Percentiles rank a stretch among this genome's conserved stretches.
These are phyloP conservation scores for Hirschfeldia incana DNA, from an alignment of 345 rosid genomes.

Conservation along the genomic window DNA sequence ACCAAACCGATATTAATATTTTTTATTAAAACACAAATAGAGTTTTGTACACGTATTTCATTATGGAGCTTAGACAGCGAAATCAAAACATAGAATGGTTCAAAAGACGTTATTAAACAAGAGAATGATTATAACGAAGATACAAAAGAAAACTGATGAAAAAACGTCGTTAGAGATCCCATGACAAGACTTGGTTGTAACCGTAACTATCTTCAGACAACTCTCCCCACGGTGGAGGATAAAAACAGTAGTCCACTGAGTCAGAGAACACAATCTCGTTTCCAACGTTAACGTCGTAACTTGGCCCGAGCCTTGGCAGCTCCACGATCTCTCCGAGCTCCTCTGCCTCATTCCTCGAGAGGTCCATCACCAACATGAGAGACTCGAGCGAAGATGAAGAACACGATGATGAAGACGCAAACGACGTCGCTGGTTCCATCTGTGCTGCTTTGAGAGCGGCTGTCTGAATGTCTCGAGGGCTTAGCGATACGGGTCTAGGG, in stretches of 20 bases:
- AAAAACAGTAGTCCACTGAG: conserved; percentile 47
- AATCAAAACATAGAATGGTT: conserved; percentile 8
- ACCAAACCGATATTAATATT: conserved; percentile 20
- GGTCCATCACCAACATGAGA: conserved; percentile 51
- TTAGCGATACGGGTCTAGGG: conserved; percentile 72
- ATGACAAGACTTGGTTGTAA: conserved; percentile 14
- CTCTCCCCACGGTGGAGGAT: conserved; percentile 50
- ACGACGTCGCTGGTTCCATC: conserved; percentile 51
- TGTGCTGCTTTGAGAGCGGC: conserved; percentile 91
- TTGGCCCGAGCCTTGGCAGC: conserved; percentile 64
- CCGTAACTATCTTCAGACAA: conserved; percentile 36
- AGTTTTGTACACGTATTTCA: conserved; percentile 39
- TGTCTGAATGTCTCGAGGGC: conserved; percentile 87
- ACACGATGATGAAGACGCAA: not conserved
- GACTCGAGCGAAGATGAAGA: conserved; percentile 45
- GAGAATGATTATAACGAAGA: not conserved
- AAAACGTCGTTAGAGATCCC: conserved; percentile 25
- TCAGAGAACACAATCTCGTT: conserved; percentile 53
- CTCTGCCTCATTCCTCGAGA: conserved; percentile 49
- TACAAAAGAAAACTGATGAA: not conserved
- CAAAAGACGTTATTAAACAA: conserved; percentile 14
- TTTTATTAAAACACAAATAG: not conserved
- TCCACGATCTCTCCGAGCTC: conserved; percentile 79
- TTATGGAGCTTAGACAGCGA: conserved; percentile 14
- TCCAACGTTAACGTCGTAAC: conserved; percentile 36